A percentile compares a stretch with the other conserved stretches of the same genome.
Evolutionary conservation across 2,329 filamentous ascomycete genomes (phyloP).

Genomic region (Penicillium palitans): DNA sequence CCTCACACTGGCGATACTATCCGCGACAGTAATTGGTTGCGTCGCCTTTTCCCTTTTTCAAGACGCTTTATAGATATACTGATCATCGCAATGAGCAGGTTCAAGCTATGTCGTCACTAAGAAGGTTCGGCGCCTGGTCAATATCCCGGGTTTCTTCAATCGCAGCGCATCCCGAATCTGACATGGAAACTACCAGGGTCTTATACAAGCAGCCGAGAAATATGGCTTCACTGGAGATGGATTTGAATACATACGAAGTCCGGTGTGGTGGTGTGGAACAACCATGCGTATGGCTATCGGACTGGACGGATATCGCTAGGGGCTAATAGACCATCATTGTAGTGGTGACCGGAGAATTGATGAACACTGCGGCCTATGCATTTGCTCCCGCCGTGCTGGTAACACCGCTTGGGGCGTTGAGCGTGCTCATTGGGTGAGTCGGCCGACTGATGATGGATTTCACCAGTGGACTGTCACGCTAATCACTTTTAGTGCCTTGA

Average conservation of each 20-base stretch:
- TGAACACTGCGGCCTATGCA: conserved; percentile 97
- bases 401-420: conserved; percentile 88
- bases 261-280: conserved; percentile 91
- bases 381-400: conserved; percentile 97
- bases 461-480: conserved; percentile 11
- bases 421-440: conserved; percentile 77
- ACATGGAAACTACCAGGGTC: conserved; percentile 59
- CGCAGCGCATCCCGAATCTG: conserved; percentile 11
- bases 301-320: conserved; percentile 22
- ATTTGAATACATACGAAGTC: conserved; percentile 84
- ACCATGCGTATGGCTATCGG: conserved; percentile 62
- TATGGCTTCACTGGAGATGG: conserved; percentile 97
- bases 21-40: neutral
- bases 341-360: conserved; percentile 92
- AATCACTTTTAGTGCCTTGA: conserved; percentile 64
- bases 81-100: neutral
- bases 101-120: neutral
- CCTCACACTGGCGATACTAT: neutral
- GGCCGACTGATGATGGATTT: neutral
- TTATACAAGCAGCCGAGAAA: conserved; percentile 83
- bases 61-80: neutral
- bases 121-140: neutral
- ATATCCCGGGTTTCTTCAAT: neutral
- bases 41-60: neutral
- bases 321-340: conserved; percentile 16